These are phyloP conservation scores for Quercus suber DNA, from an alignment of 306 rosid species.

Conservation along the genomic window DNA sequence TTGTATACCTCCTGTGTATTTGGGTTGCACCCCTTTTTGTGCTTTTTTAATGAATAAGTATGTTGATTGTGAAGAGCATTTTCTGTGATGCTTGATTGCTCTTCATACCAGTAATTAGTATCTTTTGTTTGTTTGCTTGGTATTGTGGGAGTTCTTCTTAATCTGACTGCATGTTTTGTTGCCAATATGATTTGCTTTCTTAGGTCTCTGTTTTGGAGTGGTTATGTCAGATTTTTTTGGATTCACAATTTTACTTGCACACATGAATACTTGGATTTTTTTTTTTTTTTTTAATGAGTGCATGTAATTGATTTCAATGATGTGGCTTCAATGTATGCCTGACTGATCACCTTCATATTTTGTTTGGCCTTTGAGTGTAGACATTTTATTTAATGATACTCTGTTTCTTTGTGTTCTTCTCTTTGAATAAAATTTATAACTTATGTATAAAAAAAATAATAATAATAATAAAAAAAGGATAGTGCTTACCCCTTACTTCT, in stretches of 20 bases:
- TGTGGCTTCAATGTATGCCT: background rate
- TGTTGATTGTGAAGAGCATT: conserved; percentile 27
- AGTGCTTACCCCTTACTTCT: background rate
- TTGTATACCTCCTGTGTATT: no score
- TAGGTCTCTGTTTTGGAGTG: background rate
- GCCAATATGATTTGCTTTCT: background rate
- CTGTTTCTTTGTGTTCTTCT: background rate
- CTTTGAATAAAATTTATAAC: no score
- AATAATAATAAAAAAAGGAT: no score
- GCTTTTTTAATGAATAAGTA: conserved; percentile 27
- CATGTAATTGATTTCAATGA: background rate
- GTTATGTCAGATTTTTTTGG: background rate
- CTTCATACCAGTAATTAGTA: background rate
- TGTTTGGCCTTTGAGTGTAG: background rate
- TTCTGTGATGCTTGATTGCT: background rate
- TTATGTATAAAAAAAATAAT: no score
- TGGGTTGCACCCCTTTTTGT: no score
- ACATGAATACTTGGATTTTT: background rate
- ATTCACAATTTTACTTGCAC: background rate
- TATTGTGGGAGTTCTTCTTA: background rate
- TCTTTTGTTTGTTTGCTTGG: background rate
- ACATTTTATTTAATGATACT: background rate
- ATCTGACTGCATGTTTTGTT: background rate
- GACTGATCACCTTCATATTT: background rate
- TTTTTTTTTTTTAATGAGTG: background rate